These are phyloP conservation scores for Syzygium grande DNA, from an alignment of 345 rosid genomes.

Conservation along the genomic window DNA sequence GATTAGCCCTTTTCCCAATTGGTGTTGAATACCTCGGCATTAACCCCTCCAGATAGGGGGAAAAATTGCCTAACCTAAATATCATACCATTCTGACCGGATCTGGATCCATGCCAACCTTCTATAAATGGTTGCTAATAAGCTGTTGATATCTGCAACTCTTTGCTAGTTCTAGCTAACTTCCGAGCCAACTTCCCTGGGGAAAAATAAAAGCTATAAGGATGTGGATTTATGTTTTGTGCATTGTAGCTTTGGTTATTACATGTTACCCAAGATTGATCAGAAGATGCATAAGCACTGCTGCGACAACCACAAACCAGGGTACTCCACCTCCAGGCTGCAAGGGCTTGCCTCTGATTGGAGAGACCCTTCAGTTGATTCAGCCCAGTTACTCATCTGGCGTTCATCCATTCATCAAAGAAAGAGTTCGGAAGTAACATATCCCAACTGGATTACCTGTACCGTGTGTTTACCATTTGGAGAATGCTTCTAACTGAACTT, in stretches of 20 bases:
- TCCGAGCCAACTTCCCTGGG: background rate
- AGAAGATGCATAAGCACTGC: background rate
- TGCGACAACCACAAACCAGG: background rate
- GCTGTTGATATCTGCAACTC: background rate
- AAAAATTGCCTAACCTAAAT: background rate
- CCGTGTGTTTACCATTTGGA: background rate
- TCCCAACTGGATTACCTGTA: background rate
- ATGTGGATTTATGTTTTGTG: background rate
- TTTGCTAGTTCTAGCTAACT: background rate
- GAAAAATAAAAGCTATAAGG: background rate
- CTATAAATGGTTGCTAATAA: background rate
- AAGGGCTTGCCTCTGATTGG: background rate
- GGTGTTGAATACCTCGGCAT: background rate
- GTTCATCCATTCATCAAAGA: background rate
- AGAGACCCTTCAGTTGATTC: background rate
- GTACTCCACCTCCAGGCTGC: background rate
- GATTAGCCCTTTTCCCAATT: background rate
- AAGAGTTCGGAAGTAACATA: background rate
- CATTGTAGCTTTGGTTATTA: background rate
- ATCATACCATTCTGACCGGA: background rate
- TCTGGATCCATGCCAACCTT: background rate
- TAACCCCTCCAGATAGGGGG: background rate
- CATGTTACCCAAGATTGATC: background rate
- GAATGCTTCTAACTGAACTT: background rate
- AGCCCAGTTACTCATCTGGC: background rate